Conservation (phyloP, 2,329 filamentous ascomycete genomes). For the Talaromyces sp. region DNA sequence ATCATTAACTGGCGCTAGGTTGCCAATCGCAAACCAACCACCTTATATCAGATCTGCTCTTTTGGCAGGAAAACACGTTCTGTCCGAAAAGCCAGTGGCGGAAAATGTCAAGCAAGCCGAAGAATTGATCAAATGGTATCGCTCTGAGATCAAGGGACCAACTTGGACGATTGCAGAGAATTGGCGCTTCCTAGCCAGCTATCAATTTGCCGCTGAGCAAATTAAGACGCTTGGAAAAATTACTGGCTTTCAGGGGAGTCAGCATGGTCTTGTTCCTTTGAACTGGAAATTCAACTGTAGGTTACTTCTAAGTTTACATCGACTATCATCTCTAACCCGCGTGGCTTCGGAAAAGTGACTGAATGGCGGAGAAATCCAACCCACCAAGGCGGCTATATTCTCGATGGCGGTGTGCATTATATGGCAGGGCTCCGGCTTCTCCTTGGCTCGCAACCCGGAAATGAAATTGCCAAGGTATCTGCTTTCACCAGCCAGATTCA, state of each 20-base stretch:
- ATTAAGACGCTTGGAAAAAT: constrained; percentile 44
- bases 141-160: constrained; percentile 31
- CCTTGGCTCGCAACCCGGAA: constrained; percentile 32
- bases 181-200: constrained; percentile 48
- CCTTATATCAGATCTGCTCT: constrained; percentile 46
- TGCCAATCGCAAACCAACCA: constrained; percentile 50
- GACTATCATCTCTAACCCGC: neutral
- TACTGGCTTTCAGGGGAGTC: constrained; percentile 45
- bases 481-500: constrained; percentile 47
- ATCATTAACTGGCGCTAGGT: constrained; percentile 21
- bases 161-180: constrained; percentile 53
- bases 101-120: constrained; percentile 48
- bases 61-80: constrained; percentile 48
- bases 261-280: constrained; percentile 38
- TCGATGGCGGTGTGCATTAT: constrained; percentile 55
- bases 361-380: constrained; percentile 51
- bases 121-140: constrained; percentile 48
- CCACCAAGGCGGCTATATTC: constrained; percentile 54
- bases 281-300: constrained; percentile 51
- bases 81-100: constrained; percentile 54
- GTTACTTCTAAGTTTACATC: constrained; percentile 11
- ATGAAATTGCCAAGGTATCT: constrained; percentile 38
- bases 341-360: constrained; percentile 32
- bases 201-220: constrained; percentile 40
- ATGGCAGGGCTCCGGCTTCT: constrained; percentile 47